Percentiles rank a stretch among this genome's conserved stretches.
Conservation (phyloP, 805 yeast genomes). For the Torulaspora microellipsoides region DNA sequence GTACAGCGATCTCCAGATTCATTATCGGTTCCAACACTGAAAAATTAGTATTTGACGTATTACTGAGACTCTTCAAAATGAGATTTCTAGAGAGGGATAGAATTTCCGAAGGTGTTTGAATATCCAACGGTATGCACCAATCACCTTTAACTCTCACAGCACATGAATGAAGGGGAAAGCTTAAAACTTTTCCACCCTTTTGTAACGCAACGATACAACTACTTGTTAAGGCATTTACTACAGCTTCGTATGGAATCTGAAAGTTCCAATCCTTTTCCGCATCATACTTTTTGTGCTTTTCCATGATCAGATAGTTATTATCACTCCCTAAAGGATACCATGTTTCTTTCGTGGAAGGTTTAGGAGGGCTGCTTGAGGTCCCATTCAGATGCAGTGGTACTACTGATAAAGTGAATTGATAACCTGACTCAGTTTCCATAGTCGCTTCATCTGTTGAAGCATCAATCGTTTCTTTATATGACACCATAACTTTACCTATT, state of each 20-base stretch:
- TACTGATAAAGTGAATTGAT: slow-evolving; percentile 29
- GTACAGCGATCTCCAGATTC: slow-evolving; percentile 63
- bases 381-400: slow-evolving; percentile 32
- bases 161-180: slow-evolving; percentile 48
- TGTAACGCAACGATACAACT: slow-evolving; percentile 61
- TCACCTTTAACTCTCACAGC: slow-evolving; percentile 45
- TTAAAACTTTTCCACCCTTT: slow-evolving; percentile 59
- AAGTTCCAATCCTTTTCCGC: slow-evolving; percentile 47
- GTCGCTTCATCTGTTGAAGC: slow-evolving; percentile 8
- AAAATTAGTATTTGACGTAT: slow-evolving; percentile 30
- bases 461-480: slow-evolving; percentile 71
- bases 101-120: slow-evolving; percentile 37
- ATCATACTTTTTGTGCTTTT: slow-evolving; percentile 22
- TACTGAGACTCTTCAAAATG: slow-evolving; percentile 37
- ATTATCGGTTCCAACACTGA: slow-evolving; percentile 83
- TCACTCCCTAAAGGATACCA: slow-evolving; percentile 32
- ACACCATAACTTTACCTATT: slow-evolving; percentile 79
- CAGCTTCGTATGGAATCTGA: slow-evolving; percentile 42
- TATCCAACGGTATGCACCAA: slow-evolving; percentile 54
- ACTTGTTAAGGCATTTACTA: slow-evolving; percentile 51
- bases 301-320: slow-evolving; percentile 34
- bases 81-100: slow-evolving; percentile 45
- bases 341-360: slow-evolving; percentile 27
- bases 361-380: slow-evolving; percentile 22
- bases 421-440: slow-evolving; percentile 19